Evolutionary conservation across 306 rosid genomes (phyloP).

Genomic region (Echinosophora koreensis): DNA sequence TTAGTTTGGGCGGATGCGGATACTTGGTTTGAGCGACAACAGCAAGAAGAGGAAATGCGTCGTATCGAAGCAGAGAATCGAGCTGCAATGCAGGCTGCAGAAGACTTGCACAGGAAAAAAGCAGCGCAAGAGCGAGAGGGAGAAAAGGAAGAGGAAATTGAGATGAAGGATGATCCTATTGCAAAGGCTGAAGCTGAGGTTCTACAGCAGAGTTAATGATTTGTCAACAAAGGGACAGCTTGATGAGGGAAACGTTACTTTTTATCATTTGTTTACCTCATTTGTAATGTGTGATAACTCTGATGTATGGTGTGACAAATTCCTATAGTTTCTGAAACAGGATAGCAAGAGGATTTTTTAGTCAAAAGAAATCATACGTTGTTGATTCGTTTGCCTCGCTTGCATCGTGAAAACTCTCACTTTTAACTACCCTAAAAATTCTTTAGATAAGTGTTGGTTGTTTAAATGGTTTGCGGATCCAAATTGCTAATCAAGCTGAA

Average conservation of each 20-base stretch:
- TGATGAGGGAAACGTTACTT: conserved; percentile 36
- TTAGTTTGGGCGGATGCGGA: conserved; percentile 99
- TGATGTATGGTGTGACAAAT: conserved; percentile 17
- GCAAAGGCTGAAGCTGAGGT: conserved; percentile 85
- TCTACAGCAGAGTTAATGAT: conserved; percentile 52
- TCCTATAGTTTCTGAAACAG: conserved; percentile 23
- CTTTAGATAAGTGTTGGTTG: no score
- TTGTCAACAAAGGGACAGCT: background rate
- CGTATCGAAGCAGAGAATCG: conserved; percentile 78
- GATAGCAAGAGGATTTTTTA: background rate
- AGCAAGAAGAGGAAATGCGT: conserved; percentile 97
- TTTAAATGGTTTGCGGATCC: no score
- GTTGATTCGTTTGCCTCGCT: conserved; percentile 8
- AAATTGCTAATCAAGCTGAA: no score
- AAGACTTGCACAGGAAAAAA: conserved; percentile 85
- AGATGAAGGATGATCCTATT: conserved; percentile 77
- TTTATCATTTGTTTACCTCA: conserved; percentile 11
- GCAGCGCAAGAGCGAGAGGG: conserved; percentile 80
- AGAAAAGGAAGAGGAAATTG: conserved; percentile 80
- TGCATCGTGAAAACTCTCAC: conserved; percentile 16
- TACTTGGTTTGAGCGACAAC: conserved; percentile 98
- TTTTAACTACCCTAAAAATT: background rate
- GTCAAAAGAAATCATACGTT: conserved; percentile 6
- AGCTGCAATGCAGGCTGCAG: conserved; percentile 90
- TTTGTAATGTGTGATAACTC: conserved; percentile 25